phyloP scores from a whole-genome alignment of 1,284 basidiomycete species.

The Leccinum subrobustum region DNA sequence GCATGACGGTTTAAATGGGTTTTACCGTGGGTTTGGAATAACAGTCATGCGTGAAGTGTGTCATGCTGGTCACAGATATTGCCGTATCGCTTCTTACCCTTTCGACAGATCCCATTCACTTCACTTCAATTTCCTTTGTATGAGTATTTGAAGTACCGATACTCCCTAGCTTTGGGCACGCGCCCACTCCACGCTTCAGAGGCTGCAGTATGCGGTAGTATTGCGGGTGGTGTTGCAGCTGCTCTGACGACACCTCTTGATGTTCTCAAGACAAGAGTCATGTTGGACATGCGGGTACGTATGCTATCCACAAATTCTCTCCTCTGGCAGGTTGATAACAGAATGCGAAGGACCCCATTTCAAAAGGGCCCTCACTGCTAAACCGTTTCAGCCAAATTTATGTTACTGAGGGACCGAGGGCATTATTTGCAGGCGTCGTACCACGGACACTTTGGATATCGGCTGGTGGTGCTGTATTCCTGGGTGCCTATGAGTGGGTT shows the following conservation, averaged over 20 bases:
- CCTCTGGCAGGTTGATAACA: not conserved
- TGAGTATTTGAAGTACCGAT: constrained; percentile 77
- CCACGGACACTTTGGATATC: constrained; percentile 96
- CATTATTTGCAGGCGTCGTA: constrained; percentile 85
- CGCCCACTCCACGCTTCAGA: constrained; percentile 75
- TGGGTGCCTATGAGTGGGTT: constrained; percentile 89
- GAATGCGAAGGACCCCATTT: constrained; percentile 43
- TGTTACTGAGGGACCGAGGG: constrained; percentile 66
- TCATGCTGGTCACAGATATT: not conserved
- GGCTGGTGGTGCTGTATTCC: constrained; percentile 93
- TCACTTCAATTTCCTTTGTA: constrained; percentile 98
- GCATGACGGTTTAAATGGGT: constrained; percentile 64
- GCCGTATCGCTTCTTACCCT: constrained; percentile 2
- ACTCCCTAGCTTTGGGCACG: constrained; percentile 50
- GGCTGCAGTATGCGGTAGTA: constrained; percentile 88
- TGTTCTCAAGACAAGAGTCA: constrained; percentile 96
- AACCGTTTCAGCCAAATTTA: constrained; percentile 68
- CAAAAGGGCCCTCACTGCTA: constrained; percentile 53
- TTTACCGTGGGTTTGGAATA: constrained; percentile 79
- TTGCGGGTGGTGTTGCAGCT: constrained; percentile 90
- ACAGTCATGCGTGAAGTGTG: constrained; percentile 77
- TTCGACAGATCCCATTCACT: constrained; percentile 88
- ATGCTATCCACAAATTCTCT: constrained; percentile 1
- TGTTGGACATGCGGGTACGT: constrained; percentile 84
- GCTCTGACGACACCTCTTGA: constrained; percentile 93